Evolutionary conservation across 2,329 filamentous ascomycete genomes (phyloP).

Genomic region (Incumbomyces lentus): DNA sequence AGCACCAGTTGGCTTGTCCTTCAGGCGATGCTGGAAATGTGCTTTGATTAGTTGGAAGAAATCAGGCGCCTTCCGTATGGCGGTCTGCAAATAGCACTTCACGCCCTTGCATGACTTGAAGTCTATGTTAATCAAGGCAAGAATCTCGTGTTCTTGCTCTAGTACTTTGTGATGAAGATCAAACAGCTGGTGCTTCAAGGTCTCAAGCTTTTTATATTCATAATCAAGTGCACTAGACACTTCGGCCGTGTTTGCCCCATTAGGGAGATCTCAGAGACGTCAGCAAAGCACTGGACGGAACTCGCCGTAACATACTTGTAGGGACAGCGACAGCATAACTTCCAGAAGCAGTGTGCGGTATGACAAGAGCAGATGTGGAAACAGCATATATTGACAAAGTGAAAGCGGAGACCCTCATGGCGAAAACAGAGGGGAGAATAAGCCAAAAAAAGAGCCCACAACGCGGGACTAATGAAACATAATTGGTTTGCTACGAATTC

Average conservation of each 20-base stretch:
- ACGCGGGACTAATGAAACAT: constrained; percentile 1
- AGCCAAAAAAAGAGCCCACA: background rate
- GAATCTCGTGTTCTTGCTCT: constrained; percentile 22
- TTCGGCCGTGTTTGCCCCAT: background rate
- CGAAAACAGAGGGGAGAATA: background rate
- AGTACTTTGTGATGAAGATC: constrained; percentile 21
- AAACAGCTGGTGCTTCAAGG: constrained; percentile 21
- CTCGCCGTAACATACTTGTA: constrained; percentile 12
- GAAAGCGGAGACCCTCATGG: constrained; percentile 1
- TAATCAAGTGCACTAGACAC: constrained; percentile 14
- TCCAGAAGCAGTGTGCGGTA: background rate
- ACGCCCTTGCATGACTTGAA: constrained; percentile 22
- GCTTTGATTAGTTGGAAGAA: constrained; percentile 22
- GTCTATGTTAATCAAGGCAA: constrained; percentile 22
- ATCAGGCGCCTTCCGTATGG: constrained; percentile 23
- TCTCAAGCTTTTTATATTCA: constrained; percentile 22
- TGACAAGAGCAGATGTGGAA: constrained; percentile 3
- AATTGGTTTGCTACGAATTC: background rate
- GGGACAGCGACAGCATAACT: constrained; percentile 19
- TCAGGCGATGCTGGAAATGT: constrained; percentile 20
- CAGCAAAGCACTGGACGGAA: background rate
- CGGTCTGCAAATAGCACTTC: constrained; percentile 24
- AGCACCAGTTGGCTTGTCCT: background rate
- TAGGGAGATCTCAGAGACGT: background rate
- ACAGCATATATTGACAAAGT: constrained; percentile 1